A percentile compares a stretch with the other conserved stretches of the same genome.
Evolutionary conservation across 345 rosid genomes (phyloP).

Genomic region (Rhodamnia argentea): DNA sequence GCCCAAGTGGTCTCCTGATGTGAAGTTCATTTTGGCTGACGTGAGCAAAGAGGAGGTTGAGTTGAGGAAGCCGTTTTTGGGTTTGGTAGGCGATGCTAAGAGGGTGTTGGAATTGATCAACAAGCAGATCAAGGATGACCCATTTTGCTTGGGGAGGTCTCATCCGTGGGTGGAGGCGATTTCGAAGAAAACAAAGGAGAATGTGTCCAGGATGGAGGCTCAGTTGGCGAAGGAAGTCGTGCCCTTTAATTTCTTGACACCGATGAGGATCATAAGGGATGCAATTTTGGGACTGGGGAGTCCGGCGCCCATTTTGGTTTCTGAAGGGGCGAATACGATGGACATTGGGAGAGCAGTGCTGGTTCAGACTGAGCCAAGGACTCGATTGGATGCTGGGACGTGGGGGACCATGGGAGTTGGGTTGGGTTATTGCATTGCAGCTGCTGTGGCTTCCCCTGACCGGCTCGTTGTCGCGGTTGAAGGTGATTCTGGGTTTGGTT

Average conservation of each 20-base stretch:
- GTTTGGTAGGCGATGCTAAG: slow-evolving; percentile 78
- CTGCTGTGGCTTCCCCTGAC: slow-evolving; percentile 87
- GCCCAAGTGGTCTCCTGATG: slow-evolving; percentile 87
- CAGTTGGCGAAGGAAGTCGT: slow-evolving; percentile 87
- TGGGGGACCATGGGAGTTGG: slow-evolving; percentile 99
- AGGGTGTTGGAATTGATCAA: slow-evolving; percentile 58
- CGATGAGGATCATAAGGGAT: slow-evolving; percentile 93
- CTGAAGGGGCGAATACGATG: slow-evolving; percentile 98
- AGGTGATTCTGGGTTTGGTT: slow-evolving; percentile 98
- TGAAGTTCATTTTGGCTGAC: slow-evolving; percentile 75
- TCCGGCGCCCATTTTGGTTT: slow-evolving; percentile 81
- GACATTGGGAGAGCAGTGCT: slow-evolving; percentile 91
- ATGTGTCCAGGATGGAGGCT: slow-evolving; percentile 63
- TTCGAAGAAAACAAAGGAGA: slow-evolving; percentile 58
- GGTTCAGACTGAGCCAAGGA: slow-evolving; percentile 95
- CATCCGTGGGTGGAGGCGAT: slow-evolving; percentile 84
- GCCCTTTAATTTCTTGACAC: slow-evolving; percentile 86
- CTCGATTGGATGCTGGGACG: slow-evolving; percentile 98
- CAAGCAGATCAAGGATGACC: slow-evolving; percentile 79
- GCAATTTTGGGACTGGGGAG: slow-evolving; percentile 58
- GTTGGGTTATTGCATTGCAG: slow-evolving; percentile 95
- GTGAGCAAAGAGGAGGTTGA: slow-evolving; percentile 69
- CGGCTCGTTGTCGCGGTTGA: slow-evolving; percentile 90
- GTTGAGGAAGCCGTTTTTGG: slow-evolving; percentile 65
- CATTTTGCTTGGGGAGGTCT: slow-evolving; percentile 69